Percentiles rank a stretch among this genome's conserved stretches.
Conservation (phyloP, 192 early-diverging fungal genomes). For the Kickxella alabastrina region DNA sequence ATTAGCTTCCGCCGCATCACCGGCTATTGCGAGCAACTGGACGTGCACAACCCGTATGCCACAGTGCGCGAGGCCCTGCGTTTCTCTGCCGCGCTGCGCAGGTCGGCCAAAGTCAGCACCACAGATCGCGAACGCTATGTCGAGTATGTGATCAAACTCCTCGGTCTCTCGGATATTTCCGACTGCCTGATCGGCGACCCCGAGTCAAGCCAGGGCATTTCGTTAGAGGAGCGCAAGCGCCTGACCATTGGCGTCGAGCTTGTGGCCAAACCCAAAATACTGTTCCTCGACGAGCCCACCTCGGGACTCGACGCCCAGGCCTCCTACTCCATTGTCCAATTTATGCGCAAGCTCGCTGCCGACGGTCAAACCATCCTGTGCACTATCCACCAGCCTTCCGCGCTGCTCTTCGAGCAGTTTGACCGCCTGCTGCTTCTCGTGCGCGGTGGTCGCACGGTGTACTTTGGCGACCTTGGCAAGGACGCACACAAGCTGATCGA, state of each 20-base stretch:
- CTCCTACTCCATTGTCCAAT: constrained; percentile 65
- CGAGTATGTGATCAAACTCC: constrained; percentile 64
- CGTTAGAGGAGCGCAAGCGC: constrained; percentile 79
- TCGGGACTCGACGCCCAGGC: constrained; percentile 74
- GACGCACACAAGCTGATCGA: constrained; percentile 60
- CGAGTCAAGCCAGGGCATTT: constrained; percentile 68
- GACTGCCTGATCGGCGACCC: constrained; percentile 67
- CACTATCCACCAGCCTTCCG: constrained; percentile 80
- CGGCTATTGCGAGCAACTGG: constrained; percentile 77
- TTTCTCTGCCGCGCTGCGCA: constrained; percentile 65
- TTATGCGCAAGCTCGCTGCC: constrained; percentile 61
- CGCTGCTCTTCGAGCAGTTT: constrained; percentile 75
- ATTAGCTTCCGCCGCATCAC: constrained; percentile 59
- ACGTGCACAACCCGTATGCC: constrained; percentile 61
- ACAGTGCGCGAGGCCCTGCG: constrained; percentile 62
- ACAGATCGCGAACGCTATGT: constrained; percentile 65
- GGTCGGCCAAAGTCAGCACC: constrained; percentile 54
- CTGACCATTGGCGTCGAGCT: constrained; percentile 80
- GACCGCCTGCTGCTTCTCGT: constrained; percentile 72
- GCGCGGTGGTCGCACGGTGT: constrained; percentile 74
- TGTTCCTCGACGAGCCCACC: constrained; percentile 88
- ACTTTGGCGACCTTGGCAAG: constrained; percentile 74
- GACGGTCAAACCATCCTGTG: constrained; percentile 64
- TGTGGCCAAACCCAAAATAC: constrained; percentile 66
- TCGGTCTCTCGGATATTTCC: constrained; percentile 67